Evolutionary conservation across 2,329 filamentous ascomycete genomes (phyloP), one percentile per base, ranked within the genome.

Genomic region (Colletotrichum sp.): DNA sequence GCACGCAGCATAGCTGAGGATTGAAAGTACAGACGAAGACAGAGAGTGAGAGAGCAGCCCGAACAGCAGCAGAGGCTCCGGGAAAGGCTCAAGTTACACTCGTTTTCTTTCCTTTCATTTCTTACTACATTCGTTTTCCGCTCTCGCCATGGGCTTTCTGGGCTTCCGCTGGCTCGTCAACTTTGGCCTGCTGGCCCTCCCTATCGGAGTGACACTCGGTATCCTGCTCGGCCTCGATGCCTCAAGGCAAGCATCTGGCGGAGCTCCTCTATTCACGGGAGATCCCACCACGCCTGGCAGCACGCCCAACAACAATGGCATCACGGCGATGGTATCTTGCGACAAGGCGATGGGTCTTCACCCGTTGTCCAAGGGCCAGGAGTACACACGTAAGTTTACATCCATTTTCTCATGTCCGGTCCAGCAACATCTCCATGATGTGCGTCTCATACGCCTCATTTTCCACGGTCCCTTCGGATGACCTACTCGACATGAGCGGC

Each of bases 161-260:
- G 79, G 80, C 39, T 71, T 85, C 67, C 82, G 85, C 77, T 87
- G 88, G 81, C 80, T 90, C 74, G 84, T 90, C 81, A 91, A 89
- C 82, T 84, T 87, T 69, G 84, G 84, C 79, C 85, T 91, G 66
- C 79, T 91, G 76, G 86, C 86, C 78, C 82, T 91, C 75, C 89
- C 87, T 52, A 86, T 90, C 73, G 89, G 85, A 73, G 84, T 86
- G 71, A 89, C 88, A 12, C 78, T 90, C 34, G 89, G 88, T 64
- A 82, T 90, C 59, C 81, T 91, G 28, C 81, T 90, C 44, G 89
- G 88, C 12, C 80, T 91, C 44, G 86, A 90, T 75, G 83, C 83
- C n/a, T 82, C 85, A 62, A 85, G 87, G 55, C 79, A 82, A 36
- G 83, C 87, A 10, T 83, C 80, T 3, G 88, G 89, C 44, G 83